Base-by-base conservation (phyloP, 1,284 basidiomycete species). In the Rhodotorula sp. region DNA sequence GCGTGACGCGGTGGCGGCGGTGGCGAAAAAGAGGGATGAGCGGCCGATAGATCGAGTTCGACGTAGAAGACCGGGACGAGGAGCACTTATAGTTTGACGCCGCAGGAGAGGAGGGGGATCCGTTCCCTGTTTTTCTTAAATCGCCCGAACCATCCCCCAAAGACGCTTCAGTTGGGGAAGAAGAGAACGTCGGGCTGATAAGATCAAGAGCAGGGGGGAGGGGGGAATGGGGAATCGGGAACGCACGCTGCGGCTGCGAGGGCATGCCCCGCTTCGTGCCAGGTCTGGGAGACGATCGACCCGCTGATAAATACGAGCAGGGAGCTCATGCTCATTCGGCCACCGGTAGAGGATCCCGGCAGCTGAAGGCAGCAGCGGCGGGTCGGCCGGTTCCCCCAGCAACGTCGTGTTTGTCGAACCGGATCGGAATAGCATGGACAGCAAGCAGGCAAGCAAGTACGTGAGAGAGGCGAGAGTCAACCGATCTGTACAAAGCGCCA, bases 191-290 rank as follows among this genome's bases (percentile, higher is more conserved):
- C 28, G 28, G 28, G 28, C 28, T 28, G 28, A 28, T 28, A 28
- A 28, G 28, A 28, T 28, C 28, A 28, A 28, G 28, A 28, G 28
- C 28, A 2, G 28, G 28, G 28, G 28, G 28, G 28, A 28, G 28
- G 28, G 28, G 28, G 28, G 38, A 21, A 49, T 4, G 23, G 2
- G 43, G 60, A 5, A 43, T 18, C 10, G 26, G 26, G 21, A 5
- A 66, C 71, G 12, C 49, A 75, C 73, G 67, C 60, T 0, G 69
- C 65, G 19, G 74, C 76, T 2, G 71, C 66, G 21, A 76, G 34
- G 0, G 72, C 74, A 54, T 77, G 76, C 0, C 71, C 74, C 12
- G 64, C 57, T 49, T 77, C 74, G 66, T 77, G 76, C 34, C 64
- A 73, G 34, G 49, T 59, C 55, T 76, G 75, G 12, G 71, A 59